These are phyloP conservation scores for Penicillium canescens DNA, from an alignment of 495 filamentous ascomycete genomes.

Conservation along the genomic window DNA sequence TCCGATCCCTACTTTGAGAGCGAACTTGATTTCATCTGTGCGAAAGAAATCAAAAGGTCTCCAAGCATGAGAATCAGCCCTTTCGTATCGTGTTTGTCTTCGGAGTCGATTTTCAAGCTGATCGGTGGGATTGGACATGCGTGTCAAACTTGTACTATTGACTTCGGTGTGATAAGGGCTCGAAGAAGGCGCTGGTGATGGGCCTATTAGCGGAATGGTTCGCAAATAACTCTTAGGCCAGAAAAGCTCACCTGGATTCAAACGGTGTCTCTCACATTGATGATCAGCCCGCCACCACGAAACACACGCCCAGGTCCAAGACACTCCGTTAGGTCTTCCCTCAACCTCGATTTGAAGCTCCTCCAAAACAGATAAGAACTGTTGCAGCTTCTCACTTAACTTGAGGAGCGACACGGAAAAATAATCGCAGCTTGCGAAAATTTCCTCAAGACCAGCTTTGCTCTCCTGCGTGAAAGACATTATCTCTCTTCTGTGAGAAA, in stretches of 20 bases:
- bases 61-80: constrained; percentile 55
- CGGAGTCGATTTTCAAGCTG: constrained; percentile 1
- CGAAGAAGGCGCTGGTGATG: too few relatives aligned
- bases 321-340: constrained; percentile 53
- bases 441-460: constrained; percentile 92
- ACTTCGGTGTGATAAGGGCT: too few relatives aligned
- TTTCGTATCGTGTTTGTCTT: constrained; percentile 26
- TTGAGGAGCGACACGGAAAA: constrained; percentile 87
- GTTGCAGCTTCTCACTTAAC: constrained; percentile 85
- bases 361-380: constrained; percentile 76
- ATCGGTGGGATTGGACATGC: too few relatives aligned
- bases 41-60: constrained; percentile 57
- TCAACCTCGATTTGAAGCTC: constrained; percentile 72
- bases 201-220: too few relatives aligned
- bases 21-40: constrained; percentile 74
- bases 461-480: constrained; percentile 66
- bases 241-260: constrained; percentile 17
- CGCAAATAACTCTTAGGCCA: too few relatives aligned
- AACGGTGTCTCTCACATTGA: constrained; percentile 9
- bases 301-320: constrained; percentile 86
- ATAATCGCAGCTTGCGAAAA: constrained; percentile 91
- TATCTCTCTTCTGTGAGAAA: constrained; percentile 65
- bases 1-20: constrained; percentile 88
- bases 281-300: constrained; percentile 52
- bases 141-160: too few relatives aligned